A percentile compares a stretch with the other conserved stretches of the same genome.
Conservation (phyloP, 169 alveolate genomes). For the Fabrea salina region DNA sequence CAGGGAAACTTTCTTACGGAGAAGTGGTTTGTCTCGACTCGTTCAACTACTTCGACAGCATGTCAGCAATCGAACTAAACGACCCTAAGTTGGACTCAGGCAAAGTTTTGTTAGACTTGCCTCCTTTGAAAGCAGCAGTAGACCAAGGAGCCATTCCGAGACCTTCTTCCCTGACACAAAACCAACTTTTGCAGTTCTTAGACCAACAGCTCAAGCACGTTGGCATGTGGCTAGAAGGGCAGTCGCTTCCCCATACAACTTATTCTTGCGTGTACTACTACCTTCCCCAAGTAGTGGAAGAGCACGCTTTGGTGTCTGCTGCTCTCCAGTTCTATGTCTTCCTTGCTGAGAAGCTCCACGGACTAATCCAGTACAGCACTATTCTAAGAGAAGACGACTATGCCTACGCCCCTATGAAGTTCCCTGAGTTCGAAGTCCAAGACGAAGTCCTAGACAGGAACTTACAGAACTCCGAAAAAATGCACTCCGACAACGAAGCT, state of each 20-base stretch:
- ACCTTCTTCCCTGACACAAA: neutral
- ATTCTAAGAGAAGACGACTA: constrained; percentile 19
- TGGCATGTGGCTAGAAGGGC: constrained; percentile 20
- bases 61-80: constrained; percentile 24
- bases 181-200: neutral
- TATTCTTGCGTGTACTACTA: constrained; percentile 1
- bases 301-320: neutral
- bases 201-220: neutral
- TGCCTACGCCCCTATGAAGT: neutral
- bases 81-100: constrained; percentile 31
- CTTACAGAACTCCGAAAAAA: neutral
- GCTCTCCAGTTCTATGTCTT: neutral
- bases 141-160: neutral
- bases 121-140: neutral
- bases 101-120: neutral
- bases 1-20: neutral
- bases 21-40: neutral
- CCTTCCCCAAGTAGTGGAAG: neutral
- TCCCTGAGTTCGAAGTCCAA: neutral
- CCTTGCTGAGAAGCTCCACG: neutral
- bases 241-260: constrained; percentile 3
- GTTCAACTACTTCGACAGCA: constrained; percentile 19
- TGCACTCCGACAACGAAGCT: neutral
- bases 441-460: neutral
- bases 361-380: neutral